phyloP scores from a whole-genome alignment of 805 yeast genomes.

The Saccharomycopsis vini region DNA sequence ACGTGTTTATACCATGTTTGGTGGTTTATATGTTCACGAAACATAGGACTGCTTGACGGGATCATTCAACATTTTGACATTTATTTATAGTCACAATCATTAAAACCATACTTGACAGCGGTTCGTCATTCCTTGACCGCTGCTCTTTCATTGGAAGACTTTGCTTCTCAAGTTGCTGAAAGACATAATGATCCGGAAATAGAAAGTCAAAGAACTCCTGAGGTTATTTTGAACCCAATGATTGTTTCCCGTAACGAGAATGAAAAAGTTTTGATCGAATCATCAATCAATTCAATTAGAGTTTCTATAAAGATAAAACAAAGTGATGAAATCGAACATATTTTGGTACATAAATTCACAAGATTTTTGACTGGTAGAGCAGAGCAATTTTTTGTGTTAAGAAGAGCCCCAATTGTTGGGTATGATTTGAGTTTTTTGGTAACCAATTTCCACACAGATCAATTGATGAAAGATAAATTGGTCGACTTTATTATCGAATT shows the following conservation, averaged over 20 bases:
- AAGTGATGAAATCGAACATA: conserved; percentile 94
- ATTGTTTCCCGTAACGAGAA: conserved; percentile 87
- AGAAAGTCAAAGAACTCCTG: conserved; percentile 76
- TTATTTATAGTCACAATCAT: conserved; percentile 73
- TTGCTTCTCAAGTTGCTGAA: conserved; percentile 91
- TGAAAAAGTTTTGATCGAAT: conserved; percentile 87
- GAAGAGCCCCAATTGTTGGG: conserved; percentile 85
- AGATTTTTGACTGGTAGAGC: conserved; percentile 93
- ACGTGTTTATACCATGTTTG: too few species aligned
- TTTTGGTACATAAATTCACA: conserved; percentile 89
- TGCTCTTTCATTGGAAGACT: conserved; percentile 85
- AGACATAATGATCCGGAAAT: conserved; percentile 97
- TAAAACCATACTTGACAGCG: conserved; percentile 89
- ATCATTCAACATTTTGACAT: too few species aligned
- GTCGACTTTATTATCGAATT: conserved; percentile 96
- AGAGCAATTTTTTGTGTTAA: conserved; percentile 82
- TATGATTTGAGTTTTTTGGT: conserved; percentile 89
- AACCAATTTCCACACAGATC: conserved; percentile 91
- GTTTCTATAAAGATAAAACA: conserved; percentile 90
- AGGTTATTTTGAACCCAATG: conserved; percentile 81
- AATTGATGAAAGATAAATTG: conserved; percentile 88
- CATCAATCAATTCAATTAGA: conserved; percentile 86
- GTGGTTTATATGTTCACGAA: too few species aligned
- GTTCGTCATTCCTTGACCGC: conserved; percentile 91
- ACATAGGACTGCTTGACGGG: too few species aligned